Conservation (phyloP, 2,329 filamentous ascomycete genomes). For the Fusarium sp. region DNA sequence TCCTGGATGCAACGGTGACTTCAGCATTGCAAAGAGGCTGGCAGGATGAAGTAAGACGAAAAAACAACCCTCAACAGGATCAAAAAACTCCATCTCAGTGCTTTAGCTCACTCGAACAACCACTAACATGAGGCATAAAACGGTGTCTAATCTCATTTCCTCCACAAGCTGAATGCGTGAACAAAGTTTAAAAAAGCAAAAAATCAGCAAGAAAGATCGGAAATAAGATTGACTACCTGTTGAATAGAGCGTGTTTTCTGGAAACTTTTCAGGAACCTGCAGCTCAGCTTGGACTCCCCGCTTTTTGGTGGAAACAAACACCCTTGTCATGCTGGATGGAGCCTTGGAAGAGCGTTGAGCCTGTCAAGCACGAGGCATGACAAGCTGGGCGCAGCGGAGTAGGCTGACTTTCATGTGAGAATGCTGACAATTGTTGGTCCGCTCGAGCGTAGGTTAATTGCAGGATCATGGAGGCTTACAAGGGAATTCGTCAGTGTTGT, state of each 20-base stretch:
- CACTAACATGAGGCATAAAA: conserved; percentile 19
- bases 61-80: conserved; percentile 6
- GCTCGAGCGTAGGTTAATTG: conserved; percentile 8
- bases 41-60: conserved; percentile 12
- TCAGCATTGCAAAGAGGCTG: conserved; percentile 8
- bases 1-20: conserved; percentile 16
- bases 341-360: conserved; percentile 15
- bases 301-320: conserved; percentile 27
- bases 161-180: background rate
- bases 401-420: conserved; percentile 24
- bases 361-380: conserved; percentile 28
- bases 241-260: conserved; percentile 27
- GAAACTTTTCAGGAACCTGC: conserved; percentile 34
- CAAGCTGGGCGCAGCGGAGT: conserved; percentile 24
- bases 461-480: conserved; percentile 25
- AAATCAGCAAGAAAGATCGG: conserved; percentile 11
- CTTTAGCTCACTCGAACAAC: conserved; percentile 14
- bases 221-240: conserved; percentile 18
- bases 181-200: conserved; percentile 26
- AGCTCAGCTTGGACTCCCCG: conserved; percentile 20
- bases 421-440: conserved; percentile 21
- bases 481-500: conserved; percentile 19
- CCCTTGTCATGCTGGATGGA: conserved; percentile 19
- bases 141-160: conserved; percentile 18
- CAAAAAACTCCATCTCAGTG: conserved; percentile 14